Evolutionary conservation across 2,329 filamentous ascomycete genomes (phyloP), one percentile per base, ranked within the genome.

Genomic region (Mollisiaceae sp.): DNA sequence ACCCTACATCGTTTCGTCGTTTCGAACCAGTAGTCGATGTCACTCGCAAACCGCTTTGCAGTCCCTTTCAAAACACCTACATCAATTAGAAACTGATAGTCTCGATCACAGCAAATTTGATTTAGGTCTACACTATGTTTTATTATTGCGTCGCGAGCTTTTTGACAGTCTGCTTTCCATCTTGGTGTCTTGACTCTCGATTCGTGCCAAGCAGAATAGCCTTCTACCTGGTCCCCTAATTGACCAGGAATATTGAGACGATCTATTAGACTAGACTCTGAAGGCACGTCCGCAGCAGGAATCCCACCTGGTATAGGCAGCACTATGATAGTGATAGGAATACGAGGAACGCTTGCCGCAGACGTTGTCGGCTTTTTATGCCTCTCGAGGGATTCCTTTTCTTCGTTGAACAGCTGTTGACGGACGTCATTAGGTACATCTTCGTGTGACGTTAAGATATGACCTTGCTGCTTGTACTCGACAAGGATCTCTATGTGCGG

Each of bases 371-470:
- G n/a, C 36, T 65, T 65, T 41, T 65, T 35, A 61, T 58, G 63
- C 41, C 24, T 61, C 58, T 75, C 68, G 11, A 70, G 64, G 4
- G 18, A 47, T n/a, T 47, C 5, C 43, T 47, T 15, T n/a, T 78
- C 74, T 68, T 77, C 74, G 38, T 63, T 64, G 69, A 76, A 77
- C 24, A 78, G 64, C 64, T 77, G 68, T 60, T 77, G 63, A 56
- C 75, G 72, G 67, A 78, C 57, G 54, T 70, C 67, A 22, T 75
- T 69, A 43, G 72, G 75, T 35, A 77, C 68, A 65, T 79, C 69
- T 54, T 75, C 70, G 59, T 77, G 71, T 43, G 62, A 69, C 56
- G 68, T 57, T 50, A 75, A 61, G 18, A 54, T 67, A 57, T 64
- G 60, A 47, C 43, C 18, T 15, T 47, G 4, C 22, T 47, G 43